Evolutionary conservation across 495 filamentous ascomycete species (phyloP).

Genomic region (Hamigera avellanea): DNA sequence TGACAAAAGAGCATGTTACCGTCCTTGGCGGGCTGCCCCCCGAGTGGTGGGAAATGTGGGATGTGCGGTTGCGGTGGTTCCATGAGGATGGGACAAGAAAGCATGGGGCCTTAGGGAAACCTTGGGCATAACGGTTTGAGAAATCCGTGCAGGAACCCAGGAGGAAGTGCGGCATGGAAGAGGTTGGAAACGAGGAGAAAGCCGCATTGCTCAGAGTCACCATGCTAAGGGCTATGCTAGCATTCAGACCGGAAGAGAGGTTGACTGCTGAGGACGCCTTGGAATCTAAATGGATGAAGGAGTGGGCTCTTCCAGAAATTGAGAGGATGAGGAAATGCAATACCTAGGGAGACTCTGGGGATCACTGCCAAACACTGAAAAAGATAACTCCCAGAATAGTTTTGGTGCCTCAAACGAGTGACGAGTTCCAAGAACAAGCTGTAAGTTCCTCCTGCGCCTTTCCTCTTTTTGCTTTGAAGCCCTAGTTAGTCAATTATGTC

Average conservation of each 20-base stretch:
- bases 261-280: constrained; percentile 11
- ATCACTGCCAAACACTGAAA: no score
- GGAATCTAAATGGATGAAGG: constrained; percentile 18
- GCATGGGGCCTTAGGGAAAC: constrained; percentile 2
- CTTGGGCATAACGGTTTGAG: constrained; percentile 7
- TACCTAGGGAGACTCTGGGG: no score
- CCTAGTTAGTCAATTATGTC: no score
- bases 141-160: constrained; percentile 4
- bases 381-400: no score
- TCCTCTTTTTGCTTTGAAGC: no score
- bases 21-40: constrained; percentile 6
- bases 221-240: constrained; percentile 16
- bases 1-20: constrained; percentile 6
- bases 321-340: neutral
- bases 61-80: constrained; percentile 7
- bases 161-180: constrained; percentile 1
- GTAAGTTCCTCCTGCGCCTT: no score
- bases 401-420: no score
- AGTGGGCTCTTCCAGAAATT: constrained; percentile 16
- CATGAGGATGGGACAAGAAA: constrained; percentile 8
- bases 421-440: no score
- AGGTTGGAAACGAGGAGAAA: constrained; percentile 9
- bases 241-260: constrained; percentile 11
- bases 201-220: constrained; percentile 8
- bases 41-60: constrained; percentile 20